A percentile compares a stretch with the other conserved stretches of the same genome.
phyloP scores from a whole-genome alignment of 257 asterid species.

The Solanum arcanum region DNA sequence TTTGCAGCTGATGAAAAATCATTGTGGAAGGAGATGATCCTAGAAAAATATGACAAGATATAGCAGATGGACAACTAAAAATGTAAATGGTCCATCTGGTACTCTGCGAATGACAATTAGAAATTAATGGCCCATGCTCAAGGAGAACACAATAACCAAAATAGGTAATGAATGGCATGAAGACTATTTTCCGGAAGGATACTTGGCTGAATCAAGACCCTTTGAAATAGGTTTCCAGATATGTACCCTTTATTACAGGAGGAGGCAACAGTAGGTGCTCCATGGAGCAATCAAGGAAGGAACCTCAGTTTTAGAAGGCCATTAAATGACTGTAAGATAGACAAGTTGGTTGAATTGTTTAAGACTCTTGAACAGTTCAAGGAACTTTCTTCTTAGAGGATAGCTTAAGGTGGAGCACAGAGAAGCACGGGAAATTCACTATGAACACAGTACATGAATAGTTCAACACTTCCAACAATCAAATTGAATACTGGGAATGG shows the following conservation, averaged over 20 bases:
- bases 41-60: not conserved
- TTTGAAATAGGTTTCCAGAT: not conserved
- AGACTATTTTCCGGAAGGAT: not conserved
- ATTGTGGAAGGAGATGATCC: not conserved
- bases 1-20: not conserved
- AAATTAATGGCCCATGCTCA: not conserved
- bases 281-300: not conserved
- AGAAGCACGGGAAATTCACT: not conserved
- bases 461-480: not conserved
- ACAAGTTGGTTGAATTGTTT: not conserved
- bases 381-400: not conserved
- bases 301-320: not conserved
- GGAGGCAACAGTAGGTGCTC: not conserved
- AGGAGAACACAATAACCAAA: not conserved
- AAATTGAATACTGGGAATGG: not conserved
- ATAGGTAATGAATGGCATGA: not conserved
- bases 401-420: not conserved
- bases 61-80: not conserved
- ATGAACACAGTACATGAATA: not conserved
- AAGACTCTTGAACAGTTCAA: not conserved
- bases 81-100: not conserved
- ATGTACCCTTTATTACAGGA: not conserved
- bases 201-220: not conserved
- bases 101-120: not conserved
- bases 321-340: not conserved